Percentiles rank a stretch among this genome's conserved stretches.
Evolutionary conservation across 192 early-diverging fungal genomes (phyloP).

Genomic region (Gaertneriomyces sp.): DNA sequence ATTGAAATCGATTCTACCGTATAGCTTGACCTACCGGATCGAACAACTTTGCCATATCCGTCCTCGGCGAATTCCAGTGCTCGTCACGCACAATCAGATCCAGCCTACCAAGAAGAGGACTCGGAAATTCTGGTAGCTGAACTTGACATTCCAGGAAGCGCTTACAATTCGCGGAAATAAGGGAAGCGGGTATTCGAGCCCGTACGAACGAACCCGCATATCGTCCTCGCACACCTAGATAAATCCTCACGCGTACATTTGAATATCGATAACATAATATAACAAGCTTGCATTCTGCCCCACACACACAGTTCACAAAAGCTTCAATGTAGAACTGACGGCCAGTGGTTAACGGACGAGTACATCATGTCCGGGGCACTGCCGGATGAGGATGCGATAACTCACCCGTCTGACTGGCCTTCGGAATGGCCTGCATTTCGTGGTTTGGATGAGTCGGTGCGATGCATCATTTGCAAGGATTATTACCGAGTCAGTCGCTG

Average conservation of each 20-base stretch:
- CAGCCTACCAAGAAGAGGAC: conserved; percentile 34
- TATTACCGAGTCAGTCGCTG: conserved; percentile 55
- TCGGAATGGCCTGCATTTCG: conserved; percentile 37
- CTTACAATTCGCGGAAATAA: too few relatives aligned
- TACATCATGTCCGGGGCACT: too few relatives aligned
- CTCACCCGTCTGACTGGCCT: conserved; percentile 73
- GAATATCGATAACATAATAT: too few relatives aligned
- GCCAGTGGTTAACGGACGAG: too few relatives aligned
- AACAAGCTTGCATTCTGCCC: too few relatives aligned
- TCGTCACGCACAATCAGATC: conserved; percentile 31
- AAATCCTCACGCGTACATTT: too few relatives aligned
- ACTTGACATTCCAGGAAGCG: conserved; percentile 3
- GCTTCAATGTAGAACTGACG: too few relatives aligned
- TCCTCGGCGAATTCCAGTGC: conserved; percentile 13
- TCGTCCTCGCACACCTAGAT: too few relatives aligned
- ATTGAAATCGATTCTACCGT: not conserved
- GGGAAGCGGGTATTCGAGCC: too few relatives aligned
- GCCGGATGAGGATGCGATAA: conserved; percentile 35
- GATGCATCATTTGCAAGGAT: conserved; percentile 79
- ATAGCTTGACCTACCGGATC: conserved; percentile 48
- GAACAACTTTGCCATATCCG: conserved; percentile 33
- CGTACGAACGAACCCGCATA: too few relatives aligned
- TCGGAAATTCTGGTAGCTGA: conserved; percentile 24
- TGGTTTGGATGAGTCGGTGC: conserved; percentile 62
- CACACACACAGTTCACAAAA: too few relatives aligned